Base-by-base conservation (phyloP, 2,329 filamentous ascomycete genomes). In the Ceratocystis colombiana region DNA sequence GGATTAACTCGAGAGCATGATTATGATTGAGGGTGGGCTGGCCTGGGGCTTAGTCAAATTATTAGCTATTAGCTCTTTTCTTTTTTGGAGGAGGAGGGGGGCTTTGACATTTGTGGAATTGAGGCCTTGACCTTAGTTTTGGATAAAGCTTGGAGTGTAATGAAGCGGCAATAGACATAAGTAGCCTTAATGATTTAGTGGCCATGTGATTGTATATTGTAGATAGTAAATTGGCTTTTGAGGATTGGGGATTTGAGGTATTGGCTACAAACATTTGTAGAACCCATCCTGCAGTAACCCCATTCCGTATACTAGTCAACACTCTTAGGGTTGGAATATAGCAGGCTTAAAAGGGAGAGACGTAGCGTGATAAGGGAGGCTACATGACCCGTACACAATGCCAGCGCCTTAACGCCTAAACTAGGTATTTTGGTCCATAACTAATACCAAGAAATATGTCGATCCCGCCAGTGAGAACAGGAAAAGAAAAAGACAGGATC, bases 391-490 rank as follows among this genome's bases (percentile, higher is more conserved):
- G 3, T 53, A 53, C 20, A 53, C 48, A 53, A 25, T 22, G 15
- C 20, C 48, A 22, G 48, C 25, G 25, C 48, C 48, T 53, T 8
- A 53, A 53, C 2, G 22, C n/a, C 8, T 8, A 53, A 7, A 7
- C n/a, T 25, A 59, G 55, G 55, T n/a, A 17, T 59, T 59, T 59
- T 59, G 25, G 28, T 15, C 30, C n/a, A 15, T 53, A 53, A 53
- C 10, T 53, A 12, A 33, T 37, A 30, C 55, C 55, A 37, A 37
- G 55, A 37, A 59, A 37, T 37, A 41, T 59, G 55, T 37, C 28
- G 28, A 59, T 59, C 55, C 55, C 17, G 33, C 55, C 22, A n/a
- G 48, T 1, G 25, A 53, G 33, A 33, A 28, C 30, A 30, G 33
- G 8, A 10, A 57, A 30, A 3, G 4, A 30, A 33, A 59, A 30